phyloP scores from a whole-genome alignment of 306 rosid species.

The Cucurbita ficifolia region DNA sequence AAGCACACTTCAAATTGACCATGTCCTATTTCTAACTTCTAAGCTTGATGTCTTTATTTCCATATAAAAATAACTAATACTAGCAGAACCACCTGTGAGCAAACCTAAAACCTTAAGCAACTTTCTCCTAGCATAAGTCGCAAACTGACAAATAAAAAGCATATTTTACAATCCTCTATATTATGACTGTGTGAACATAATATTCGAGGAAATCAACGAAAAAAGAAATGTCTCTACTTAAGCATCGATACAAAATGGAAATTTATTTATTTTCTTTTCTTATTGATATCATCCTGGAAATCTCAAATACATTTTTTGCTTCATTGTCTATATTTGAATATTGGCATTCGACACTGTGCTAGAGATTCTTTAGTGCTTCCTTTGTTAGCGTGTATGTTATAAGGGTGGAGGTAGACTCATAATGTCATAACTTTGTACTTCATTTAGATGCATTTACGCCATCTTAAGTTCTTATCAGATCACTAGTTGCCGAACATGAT shows the following conservation, averaged over 20 bases:
- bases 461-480: not conserved
- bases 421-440: not conserved
- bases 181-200: not conserved
- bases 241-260: not conserved
- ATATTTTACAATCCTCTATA: not conserved
- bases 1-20: not conserved
- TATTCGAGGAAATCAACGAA: not conserved
- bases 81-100: not conserved
- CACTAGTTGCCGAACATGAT: not conserved
- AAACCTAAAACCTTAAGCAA: not conserved
- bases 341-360: not conserved
- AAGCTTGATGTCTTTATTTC: not conserved
- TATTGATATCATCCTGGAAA: not conserved
- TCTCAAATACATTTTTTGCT: not conserved
- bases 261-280: not conserved
- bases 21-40: not conserved
- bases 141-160: not conserved
- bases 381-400: not conserved
- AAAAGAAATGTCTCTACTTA: not conserved
- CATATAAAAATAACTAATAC: no score
- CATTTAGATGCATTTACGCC: not conserved
- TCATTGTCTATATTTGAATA: not conserved
- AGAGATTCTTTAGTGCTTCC: not conserved
- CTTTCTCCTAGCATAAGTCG: not conserved
- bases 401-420: not conserved